Evolutionary conservation across 352 stramenopile genomes (phyloP), one percentile per base, ranked within the genome.

Genomic region (Phytophthora quininea): DNA sequence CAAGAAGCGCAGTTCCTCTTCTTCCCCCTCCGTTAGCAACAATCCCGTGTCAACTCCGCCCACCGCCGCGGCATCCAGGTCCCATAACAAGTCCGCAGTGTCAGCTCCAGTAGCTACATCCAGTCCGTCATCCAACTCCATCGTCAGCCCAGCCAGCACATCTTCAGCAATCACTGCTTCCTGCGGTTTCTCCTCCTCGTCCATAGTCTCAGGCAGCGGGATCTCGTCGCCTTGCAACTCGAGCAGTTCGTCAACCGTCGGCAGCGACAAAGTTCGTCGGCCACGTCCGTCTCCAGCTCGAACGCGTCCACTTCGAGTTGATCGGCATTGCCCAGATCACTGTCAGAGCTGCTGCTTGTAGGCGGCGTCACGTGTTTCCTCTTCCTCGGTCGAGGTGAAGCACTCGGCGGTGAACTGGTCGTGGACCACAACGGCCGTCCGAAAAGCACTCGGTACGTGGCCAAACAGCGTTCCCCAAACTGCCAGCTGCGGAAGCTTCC

Each of bases 371-470:
- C 31, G 35, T 71, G 55, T 32, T 64, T 71, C 52, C 55, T 67
- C 62, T 67, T 74, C 31, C 42, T 58, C 11, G 67, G 61, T 46
- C 62, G 58, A 11, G 62, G 45, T 0, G 55, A 62, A 4, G 30
- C 11, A 19, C 14, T 15, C n/a, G 48, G 32, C 29, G 64, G 30
- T 0, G 50, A 38, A 24, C 46, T 54, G 3, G 53, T 50, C 31
- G 46, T 67, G 4, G 47, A 1, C 58, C 72, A 71, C 30, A 83
- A 38, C 14, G 77, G 72, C 1, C 76, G 69, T 0, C 73, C 77
- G 32, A 80, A 84, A 12, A 86, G 65, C 60, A 84, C 77, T 35
- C 77, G 75, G 42, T 80, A 86, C 40, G 77, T 86, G 14, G 77
- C 77, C 30, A 77, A 58, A 54, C 70, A 85, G 3, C 66, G 54